phyloP scores from a whole-genome alignment of 345 rosid genomes.

The Hibiscus trionum region DNA sequence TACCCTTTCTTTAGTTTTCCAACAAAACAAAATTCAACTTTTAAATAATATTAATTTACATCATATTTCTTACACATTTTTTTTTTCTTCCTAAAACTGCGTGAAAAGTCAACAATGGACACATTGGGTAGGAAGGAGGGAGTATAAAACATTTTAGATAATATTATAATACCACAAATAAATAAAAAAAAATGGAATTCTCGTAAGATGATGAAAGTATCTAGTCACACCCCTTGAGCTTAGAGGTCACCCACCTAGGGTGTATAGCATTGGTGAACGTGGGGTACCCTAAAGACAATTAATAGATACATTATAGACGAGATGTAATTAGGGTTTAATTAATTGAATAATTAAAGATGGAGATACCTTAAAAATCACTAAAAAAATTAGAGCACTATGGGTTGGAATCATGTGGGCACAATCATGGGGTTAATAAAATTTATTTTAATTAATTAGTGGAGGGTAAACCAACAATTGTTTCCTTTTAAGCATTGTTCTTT shows the following conservation, averaged over 20 bases:
- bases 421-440: constrained; percentile 17
- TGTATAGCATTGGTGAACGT: not conserved
- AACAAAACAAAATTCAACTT: too few species aligned
- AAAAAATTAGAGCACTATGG: constrained; percentile 11
- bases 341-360: constrained; percentile 3
- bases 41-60: too few species aligned
- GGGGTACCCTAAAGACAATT: not conserved
- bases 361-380: constrained; percentile 9
- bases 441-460: constrained; percentile 15
- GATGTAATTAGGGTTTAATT: constrained; percentile 2
- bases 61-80: too few species aligned
- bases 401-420: constrained; percentile 48
- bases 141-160: too few species aligned
- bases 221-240: not conserved
- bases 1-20: too few species aligned
- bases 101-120: too few species aligned
- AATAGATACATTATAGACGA: not conserved
- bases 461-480: constrained; percentile 4
- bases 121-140: too few species aligned
- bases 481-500: constrained; percentile 6
- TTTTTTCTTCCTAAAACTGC: too few species aligned
- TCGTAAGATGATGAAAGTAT: not conserved
- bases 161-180: not conserved
- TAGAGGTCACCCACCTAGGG: constrained; percentile 4
- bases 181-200: too few species aligned